Percentiles rank a stretch among this genome's conserved stretches.
These are phyloP conservation scores for Whalleya microplaca DNA, from an alignment of 2,329 filamentous ascomycete genomes.

Conservation along the genomic window DNA sequence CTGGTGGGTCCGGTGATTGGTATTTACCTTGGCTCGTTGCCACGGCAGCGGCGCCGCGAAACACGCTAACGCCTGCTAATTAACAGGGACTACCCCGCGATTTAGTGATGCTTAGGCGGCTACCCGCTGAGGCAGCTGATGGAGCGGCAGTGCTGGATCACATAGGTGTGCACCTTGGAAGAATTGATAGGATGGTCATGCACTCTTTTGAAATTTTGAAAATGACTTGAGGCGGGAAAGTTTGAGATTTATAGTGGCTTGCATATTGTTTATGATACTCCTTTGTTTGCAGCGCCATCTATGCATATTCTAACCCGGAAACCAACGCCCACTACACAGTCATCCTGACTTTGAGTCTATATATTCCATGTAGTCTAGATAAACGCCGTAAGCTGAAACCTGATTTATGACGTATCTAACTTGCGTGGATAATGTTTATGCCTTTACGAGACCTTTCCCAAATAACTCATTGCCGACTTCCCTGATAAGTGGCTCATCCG, in stretches of 20 bases:
- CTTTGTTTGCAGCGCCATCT: too few relatives aligned
- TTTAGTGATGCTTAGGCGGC: neutral
- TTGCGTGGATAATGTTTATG: slow-evolving; percentile 22
- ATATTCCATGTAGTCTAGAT: neutral
- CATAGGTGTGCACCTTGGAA: too few relatives aligned
- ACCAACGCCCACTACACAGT: neutral
- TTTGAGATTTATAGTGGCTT: too few relatives aligned
- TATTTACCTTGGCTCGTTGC: slow-evolving; percentile 27
- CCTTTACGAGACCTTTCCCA: slow-evolving; percentile 51
- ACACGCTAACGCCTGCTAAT: neutral
- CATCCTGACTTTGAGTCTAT: neutral
- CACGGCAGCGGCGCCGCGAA: slow-evolving; percentile 1
- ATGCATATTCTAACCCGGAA: neutral
- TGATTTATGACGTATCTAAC: neutral
- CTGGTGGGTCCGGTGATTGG: slow-evolving; percentile 17
- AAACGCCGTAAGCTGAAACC: neutral
- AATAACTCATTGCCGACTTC: slow-evolving; percentile 58
- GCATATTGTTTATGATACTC: too few relatives aligned
- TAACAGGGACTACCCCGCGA: neutral
- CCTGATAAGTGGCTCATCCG: slow-evolving; percentile 58
- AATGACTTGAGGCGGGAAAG: too few relatives aligned
- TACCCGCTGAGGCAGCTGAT: neutral
- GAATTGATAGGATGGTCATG: too few relatives aligned
- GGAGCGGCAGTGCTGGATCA: neutral
- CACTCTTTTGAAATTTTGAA: too few relatives aligned